Base-by-base conservation (phyloP, 495 filamentous ascomycete genomes). In the Xeromyces bisporus region DNA sequence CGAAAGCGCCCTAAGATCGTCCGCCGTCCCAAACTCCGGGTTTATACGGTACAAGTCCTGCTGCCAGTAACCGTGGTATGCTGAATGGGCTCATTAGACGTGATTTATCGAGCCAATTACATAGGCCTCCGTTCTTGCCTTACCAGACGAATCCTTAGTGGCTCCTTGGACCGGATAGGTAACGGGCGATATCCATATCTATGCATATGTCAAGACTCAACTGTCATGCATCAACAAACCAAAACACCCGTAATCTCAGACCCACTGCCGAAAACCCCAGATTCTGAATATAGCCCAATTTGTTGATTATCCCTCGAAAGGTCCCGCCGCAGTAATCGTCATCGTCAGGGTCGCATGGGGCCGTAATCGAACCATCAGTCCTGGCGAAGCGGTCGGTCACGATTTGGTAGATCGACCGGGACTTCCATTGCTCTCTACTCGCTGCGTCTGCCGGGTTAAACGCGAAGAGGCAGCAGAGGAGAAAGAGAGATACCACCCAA, bases 21-120 rank as follows among this genome's bases (percentile, higher is more conserved):
- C 55, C n/a, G 58, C 47, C 0, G 67, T 66, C 15, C 75, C 75
- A 38, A 77, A 73, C 35, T 73, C 58, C 1, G 51, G 44, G 37
- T 80, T 80, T 38, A 78, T 32, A n/a, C 51, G 29, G 40, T 71
- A 69, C 25, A 78, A 51, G 38, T 80, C 58, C 21, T 69, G 54
- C 4, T 69, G 66, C 75, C 73, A 79, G 47, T 73, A 80, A 5
- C 75, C 75, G 39, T 80, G 75, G 35, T 74, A 80, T 2, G 67
- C 61, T 29, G 39, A 43, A 23, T 64, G 65, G 29, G 64, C 57
- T 2, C 38, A 38, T 7, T 53, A 60, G n/a, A 51, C 51, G 11
- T 76, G 42, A 28, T 12, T 1, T 36, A 26, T 32, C 37, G 77
- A 65, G 28, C 60, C 50, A 15, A n/a, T n/a, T n/a, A n/a, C n/a